Evolutionary conservation across 176 grass and related monocot genomes (phyloP), one percentile per base, ranked within the genome.

Genomic region (Rhynchospora tenuis): DNA sequence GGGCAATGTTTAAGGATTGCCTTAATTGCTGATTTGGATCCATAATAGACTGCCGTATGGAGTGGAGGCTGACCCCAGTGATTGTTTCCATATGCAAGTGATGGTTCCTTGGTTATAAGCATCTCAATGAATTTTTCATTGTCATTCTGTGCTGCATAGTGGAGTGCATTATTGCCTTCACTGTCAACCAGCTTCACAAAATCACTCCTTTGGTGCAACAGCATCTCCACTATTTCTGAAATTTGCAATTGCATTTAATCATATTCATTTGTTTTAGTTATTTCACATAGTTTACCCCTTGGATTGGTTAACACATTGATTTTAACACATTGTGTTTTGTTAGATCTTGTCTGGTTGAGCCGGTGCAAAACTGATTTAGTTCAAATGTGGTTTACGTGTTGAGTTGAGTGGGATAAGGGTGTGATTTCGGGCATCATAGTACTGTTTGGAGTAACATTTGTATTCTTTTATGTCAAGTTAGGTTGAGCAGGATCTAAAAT

Each of bases 101-200:
- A 80, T 62, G 50, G 0, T 6, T 79, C 75, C 22, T 23, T 54
- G n/a, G 52, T 64, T 20, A 93, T 85, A 19, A 96, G 83, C 80
- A 88, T 29, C 62, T 84, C 63, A 55, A 90, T 88, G 28, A 85
- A 79, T 12, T 54, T 86, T 14, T 38, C 50, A 65, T 87, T 81
- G 86, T 90, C 78, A 65, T 88, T 90, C 43, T 92, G 90, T 56
- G 88, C 88, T 0, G 90, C 93, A 87, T 92, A 90, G 81, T 94
- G 93, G 78, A 94, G 86, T 31, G 81, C 88, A 76, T 76, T 92
- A 82, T 89, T 88, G 12, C 81, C 88, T 0, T 15, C 12, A 28
- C 84, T 59, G 31, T 92, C 93, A 0, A 69, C 64, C 20, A 45
- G 61, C 15, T 88, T 84, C 65, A 86, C 22, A 22, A 89, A 57